A percentile compares a stretch with the other conserved stretches of the same genome.
Evolutionary conservation across 2,329 filamentous ascomycete species (phyloP).

Genomic region (Colletotrichum graminicola): DNA sequence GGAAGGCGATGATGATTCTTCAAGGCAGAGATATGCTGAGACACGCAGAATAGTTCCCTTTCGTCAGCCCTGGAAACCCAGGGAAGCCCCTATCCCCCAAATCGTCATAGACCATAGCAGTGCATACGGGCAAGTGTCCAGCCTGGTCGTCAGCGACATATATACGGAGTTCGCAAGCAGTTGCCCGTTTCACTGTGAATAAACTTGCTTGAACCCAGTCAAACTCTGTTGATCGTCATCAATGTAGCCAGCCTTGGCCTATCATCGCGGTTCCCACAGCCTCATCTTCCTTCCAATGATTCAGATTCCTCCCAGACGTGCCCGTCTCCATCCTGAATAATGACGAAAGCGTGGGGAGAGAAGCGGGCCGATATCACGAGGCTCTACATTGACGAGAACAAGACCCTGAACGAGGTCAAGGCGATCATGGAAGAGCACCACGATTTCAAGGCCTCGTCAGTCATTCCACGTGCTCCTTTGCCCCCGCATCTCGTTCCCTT

Average conservation of each 20-base stretch:
- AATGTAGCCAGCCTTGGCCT: slow-evolving; percentile 10
- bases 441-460: slow-evolving; percentile 58
- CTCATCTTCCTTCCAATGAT: slow-evolving; percentile 13
- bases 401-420: slow-evolving; percentile 57
- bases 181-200: neutral
- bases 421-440: slow-evolving; percentile 55
- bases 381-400: slow-evolving; percentile 56
- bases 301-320: neutral
- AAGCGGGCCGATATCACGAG: slow-evolving; percentile 52
- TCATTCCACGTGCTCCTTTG: slow-evolving; percentile 26
- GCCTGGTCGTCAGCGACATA: slow-evolving; percentile 10
- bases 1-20: neutral
- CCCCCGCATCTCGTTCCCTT: neutral
- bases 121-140: neutral
- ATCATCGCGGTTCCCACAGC: neutral
- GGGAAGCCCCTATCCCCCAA: neutral
- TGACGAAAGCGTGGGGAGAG: slow-evolving; percentile 60
- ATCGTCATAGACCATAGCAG: neutral
- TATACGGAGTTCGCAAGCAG: slow-evolving; percentile 6
- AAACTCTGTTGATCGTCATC: neutral
- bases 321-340: slow-evolving; percentile 46
- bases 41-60: neutral
- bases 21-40: slow-evolving; percentile 1
- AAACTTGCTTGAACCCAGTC: neutral
- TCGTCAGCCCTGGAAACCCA: slow-evolving; percentile 14